These are phyloP conservation scores for Hypseocharis bilobata DNA, from an alignment of 441 rosid genomes.

Conservation along the genomic window DNA sequence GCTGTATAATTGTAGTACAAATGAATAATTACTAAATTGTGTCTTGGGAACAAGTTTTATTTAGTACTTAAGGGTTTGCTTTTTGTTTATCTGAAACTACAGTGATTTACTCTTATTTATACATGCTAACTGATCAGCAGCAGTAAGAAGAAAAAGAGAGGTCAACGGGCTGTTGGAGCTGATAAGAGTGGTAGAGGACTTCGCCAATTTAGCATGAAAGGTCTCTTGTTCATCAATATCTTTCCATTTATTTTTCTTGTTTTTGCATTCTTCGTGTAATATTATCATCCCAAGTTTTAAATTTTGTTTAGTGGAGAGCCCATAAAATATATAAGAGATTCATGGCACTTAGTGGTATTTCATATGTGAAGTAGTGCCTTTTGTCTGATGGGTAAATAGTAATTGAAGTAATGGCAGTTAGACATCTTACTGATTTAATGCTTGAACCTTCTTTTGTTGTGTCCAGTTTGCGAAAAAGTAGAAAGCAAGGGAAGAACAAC, in stretches of 20 bases:
- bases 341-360: neutral
- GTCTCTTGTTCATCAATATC: slow-evolving; percentile 27
- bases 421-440: slow-evolving; percentile 11
- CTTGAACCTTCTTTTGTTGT: slow-evolving; percentile 20
- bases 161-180: slow-evolving; percentile 68
- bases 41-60: neutral
- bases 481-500: slow-evolving; percentile 98
- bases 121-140: slow-evolving; percentile 17
- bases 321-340: neutral
- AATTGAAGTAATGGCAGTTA: neutral
- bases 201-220: slow-evolving; percentile 96
- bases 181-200: slow-evolving; percentile 94
- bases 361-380: neutral
- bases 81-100: neutral
- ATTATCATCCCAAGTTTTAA: neutral
- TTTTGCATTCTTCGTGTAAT: too few relatives aligned
- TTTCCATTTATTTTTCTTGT: neutral
- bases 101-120: neutral
- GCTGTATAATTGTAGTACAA: too few relatives aligned
- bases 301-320: neutral
- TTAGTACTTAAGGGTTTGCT: slow-evolving; percentile 1
- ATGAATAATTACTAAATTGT: too few relatives aligned
- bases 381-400: neutral
- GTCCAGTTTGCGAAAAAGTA: slow-evolving; percentile 89
- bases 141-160: slow-evolving; percentile 80